Conservation (phyloP, 768 basidiomycete genomes). For the Pulveroboletus sp. region DNA sequence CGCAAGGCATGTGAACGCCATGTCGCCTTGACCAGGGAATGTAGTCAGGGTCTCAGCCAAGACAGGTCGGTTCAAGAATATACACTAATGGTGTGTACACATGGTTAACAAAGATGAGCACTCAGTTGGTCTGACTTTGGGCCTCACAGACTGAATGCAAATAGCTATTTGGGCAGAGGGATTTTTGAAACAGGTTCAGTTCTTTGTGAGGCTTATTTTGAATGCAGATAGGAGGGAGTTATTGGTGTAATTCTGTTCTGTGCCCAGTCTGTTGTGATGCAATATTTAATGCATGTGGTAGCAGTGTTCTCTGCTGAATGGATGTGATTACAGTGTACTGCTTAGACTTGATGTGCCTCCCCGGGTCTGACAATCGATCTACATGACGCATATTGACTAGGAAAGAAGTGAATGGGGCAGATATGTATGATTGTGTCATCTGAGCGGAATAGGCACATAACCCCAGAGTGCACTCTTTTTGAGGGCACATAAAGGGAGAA, state of each 20-base stretch:
- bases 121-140: neutral
- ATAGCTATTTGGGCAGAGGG: slow-evolving; percentile 28
- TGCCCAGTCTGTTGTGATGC: neutral
- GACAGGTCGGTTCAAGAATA: slow-evolving; percentile 55
- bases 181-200: slow-evolving; percentile 31
- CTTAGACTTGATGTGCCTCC: slow-evolving; percentile 32
- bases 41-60: slow-evolving; percentile 87
- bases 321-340: slow-evolving; percentile 9
- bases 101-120: slow-evolving; percentile 28
- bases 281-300: neutral
- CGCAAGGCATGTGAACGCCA: slow-evolving; percentile 86
- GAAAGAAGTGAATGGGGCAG: too few relatives aligned
- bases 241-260: slow-evolving; percentile 7
- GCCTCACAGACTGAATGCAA: slow-evolving; percentile 7
- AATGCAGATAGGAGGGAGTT: slow-evolving; percentile 30
- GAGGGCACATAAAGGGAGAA: slow-evolving; percentile 21
- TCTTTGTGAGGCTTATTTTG: slow-evolving; percentile 32
- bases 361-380: slow-evolving; percentile 12
- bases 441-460: slow-evolving; percentile 24
- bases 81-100: slow-evolving; percentile 14
- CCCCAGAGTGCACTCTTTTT: slow-evolving; percentile 30
- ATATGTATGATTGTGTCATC: neutral
- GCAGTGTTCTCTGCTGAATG: neutral
- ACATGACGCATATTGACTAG: too few relatives aligned
- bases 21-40: slow-evolving; percentile 82